These are phyloP conservation scores for Epicoccum sorghinum DNA, from an alignment of 2,329 filamentous ascomycete species.

Conservation along the genomic window DNA sequence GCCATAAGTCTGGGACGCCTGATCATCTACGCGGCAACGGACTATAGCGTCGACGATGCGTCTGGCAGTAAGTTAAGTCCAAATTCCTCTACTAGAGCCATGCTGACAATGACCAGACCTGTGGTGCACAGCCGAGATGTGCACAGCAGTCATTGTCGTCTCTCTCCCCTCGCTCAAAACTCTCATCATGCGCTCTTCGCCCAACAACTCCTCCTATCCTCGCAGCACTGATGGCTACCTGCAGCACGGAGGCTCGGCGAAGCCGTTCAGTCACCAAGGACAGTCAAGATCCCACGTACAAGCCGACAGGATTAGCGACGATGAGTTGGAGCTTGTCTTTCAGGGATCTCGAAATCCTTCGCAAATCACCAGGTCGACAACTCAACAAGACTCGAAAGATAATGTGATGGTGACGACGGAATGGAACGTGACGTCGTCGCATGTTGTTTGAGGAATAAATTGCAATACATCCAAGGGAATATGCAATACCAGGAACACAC, in stretches of 20 bases:
- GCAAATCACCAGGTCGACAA: conserved; percentile 5
- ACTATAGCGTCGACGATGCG: conserved; percentile 25
- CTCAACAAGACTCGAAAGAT: conserved; percentile 18
- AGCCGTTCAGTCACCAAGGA: conserved; percentile 1
- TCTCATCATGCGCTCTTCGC: conserved; percentile 19
- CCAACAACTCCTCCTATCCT: conserved; percentile 9
- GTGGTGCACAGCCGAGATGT: conserved; percentile 33
- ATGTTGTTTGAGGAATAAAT: conserved; percentile 2
- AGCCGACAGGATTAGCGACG: conserved; percentile 18
- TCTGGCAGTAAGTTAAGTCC: conserved; percentile 23
- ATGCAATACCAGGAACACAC: too few relatives aligned
- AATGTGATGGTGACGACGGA: conserved; percentile 24
- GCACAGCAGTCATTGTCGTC: conserved; percentile 28
- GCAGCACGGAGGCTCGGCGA: conserved; percentile 6
- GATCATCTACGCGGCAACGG: conserved; percentile 23
- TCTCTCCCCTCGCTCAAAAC: conserved; percentile 28
- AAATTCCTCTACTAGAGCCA: neutral
- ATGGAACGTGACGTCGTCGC: conserved; percentile 20
- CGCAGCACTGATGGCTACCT: conserved; percentile 25
- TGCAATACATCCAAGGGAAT: too few relatives aligned
- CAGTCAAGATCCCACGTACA: conserved; percentile 14
- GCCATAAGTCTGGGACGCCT: conserved; percentile 29
- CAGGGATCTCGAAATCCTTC: conserved; percentile 19
- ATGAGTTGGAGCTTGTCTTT: conserved; percentile 26
- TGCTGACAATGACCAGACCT: conserved; percentile 17